Conservation (phyloP, 75 land plant genomes). For the Isoetes taiwanensis region DNA sequence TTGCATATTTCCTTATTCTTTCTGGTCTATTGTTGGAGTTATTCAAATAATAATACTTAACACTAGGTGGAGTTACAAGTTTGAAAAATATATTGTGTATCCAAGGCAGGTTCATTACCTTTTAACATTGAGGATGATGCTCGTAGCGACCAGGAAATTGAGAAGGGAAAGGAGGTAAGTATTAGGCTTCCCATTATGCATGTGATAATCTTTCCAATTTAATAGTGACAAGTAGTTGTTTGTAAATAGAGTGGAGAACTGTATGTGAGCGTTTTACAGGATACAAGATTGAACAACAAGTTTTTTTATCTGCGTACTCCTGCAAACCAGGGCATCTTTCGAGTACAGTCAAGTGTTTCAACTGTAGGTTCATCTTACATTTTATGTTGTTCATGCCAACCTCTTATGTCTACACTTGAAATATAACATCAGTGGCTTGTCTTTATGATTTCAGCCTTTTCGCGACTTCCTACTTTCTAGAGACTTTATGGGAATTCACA, state of each 20-base stretch:
- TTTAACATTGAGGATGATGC: conserved; percentile 83
- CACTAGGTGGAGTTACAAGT: conserved; percentile 83
- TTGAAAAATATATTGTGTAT: conserved; percentile 50
- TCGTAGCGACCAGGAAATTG: conserved; percentile 69
- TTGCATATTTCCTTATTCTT: no score
- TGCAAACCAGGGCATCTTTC: conserved; percentile 83
- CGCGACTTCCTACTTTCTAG: conserved; percentile 40
- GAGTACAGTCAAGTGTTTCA: conserved; percentile 53
- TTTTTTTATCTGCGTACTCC: conserved; percentile 76
- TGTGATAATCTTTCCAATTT: no score
- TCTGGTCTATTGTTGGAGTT: no score
- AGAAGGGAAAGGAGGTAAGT: conserved; percentile 47
- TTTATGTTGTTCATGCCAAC: no score
- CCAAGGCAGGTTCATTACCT: conserved; percentile 51
- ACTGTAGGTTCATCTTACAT: conserved; percentile 21
- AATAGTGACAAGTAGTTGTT: not conserved
- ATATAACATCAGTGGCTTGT: no score
- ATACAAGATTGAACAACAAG: conserved; percentile 74
- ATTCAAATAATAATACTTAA: no score
- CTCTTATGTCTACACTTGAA: no score
- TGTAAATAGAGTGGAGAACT: conserved; percentile 53
- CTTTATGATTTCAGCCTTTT: no score
- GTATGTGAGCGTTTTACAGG: conserved; percentile 62
- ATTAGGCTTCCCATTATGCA: no score
- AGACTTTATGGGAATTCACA: conserved; percentile 58